Evolutionary conservation across 2,329 filamentous ascomycete genomes (phyloP).

Genomic region (Penicillium frequentans): DNA sequence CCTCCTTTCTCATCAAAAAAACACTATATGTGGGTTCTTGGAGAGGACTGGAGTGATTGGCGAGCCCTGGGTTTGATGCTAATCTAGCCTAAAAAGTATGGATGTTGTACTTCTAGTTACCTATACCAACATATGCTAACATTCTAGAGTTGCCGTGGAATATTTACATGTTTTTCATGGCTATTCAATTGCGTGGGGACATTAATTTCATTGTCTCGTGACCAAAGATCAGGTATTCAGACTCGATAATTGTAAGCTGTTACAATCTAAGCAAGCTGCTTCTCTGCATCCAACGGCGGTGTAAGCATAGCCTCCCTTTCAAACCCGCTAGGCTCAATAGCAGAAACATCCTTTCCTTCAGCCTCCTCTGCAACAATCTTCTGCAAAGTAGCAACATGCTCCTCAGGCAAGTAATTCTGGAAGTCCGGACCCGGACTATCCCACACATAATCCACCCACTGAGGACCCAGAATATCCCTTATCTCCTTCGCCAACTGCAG

Average conservation of each 20-base stretch:
- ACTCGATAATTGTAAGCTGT: neutral
- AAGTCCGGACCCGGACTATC: constrained; percentile 43
- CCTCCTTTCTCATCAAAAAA: constrained; percentile 38
- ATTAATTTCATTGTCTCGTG: neutral
- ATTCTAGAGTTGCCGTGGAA: too few species aligned
- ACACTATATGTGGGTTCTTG: constrained; percentile 39
- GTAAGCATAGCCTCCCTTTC: constrained; percentile 26
- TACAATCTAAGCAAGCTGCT: constrained; percentile 18
- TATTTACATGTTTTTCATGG: too few species aligned
- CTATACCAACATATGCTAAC: too few species aligned
- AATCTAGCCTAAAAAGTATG: too few species aligned
- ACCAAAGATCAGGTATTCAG: neutral
- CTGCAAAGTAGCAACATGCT: constrained; percentile 24
- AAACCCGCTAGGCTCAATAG: neutral
- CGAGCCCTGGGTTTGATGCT: neutral
- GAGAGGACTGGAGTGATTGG: constrained; percentile 30
- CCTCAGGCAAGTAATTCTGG: constrained; percentile 35
- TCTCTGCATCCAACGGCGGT: constrained; percentile 32
- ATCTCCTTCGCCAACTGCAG: constrained; percentile 38
- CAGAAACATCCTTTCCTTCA: constrained; percentile 3
- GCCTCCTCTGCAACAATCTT: constrained; percentile 10
- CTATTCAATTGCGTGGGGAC: too few species aligned
- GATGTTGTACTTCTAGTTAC: too few species aligned
- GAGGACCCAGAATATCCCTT: constrained; percentile 37
- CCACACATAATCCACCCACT: constrained; percentile 50